phyloP scores from a whole-genome alignment of 371 early-diverging fungal genomes.

The Furculomyces boomerangus region DNA sequence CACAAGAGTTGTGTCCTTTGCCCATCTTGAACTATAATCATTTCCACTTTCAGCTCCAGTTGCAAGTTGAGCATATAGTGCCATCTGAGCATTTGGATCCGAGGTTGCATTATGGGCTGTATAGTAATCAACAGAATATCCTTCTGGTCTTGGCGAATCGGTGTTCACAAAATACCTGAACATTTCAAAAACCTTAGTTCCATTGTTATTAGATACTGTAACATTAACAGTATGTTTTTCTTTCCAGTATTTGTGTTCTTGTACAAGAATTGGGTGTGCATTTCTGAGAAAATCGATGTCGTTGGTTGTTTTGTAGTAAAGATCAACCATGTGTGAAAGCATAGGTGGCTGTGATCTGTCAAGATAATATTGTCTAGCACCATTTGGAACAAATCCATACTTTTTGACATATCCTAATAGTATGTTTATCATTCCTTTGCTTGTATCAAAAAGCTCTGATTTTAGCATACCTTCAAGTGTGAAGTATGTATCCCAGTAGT shows the following conservation, averaged over 20 bases:
- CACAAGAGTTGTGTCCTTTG: constrained; percentile 16
- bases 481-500: constrained; percentile 87
- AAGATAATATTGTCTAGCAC: constrained; percentile 67
- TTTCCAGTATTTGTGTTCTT: constrained; percentile 53
- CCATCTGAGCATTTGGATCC: constrained; percentile 11
- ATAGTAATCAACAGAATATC: constrained; percentile 46
- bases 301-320: constrained; percentile 32
- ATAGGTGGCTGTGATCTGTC: constrained; percentile 81
- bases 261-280: constrained; percentile 34
- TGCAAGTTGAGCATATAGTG: constrained; percentile 47
- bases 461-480: constrained; percentile 57
- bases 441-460: constrained; percentile 36
- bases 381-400: constrained; percentile 77
- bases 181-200: constrained; percentile 12
- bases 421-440: constrained; percentile 37
- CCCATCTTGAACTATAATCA: constrained; percentile 62
- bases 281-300: constrained; percentile 28
- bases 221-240: constrained; percentile 30
- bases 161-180: constrained; percentile 40
- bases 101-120: constrained; percentile 14
- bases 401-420: constrained; percentile 27
- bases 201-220: neutral
- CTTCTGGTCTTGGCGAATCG: constrained; percentile 53
- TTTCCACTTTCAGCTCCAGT: constrained; percentile 80
- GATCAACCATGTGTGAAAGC: constrained; percentile 46